Percentiles rank a stretch among this genome's conserved stretches.
Evolutionary conservation across 2,329 filamentous ascomycete species (phyloP).

Genomic region (Claviceps cyperi): DNA sequence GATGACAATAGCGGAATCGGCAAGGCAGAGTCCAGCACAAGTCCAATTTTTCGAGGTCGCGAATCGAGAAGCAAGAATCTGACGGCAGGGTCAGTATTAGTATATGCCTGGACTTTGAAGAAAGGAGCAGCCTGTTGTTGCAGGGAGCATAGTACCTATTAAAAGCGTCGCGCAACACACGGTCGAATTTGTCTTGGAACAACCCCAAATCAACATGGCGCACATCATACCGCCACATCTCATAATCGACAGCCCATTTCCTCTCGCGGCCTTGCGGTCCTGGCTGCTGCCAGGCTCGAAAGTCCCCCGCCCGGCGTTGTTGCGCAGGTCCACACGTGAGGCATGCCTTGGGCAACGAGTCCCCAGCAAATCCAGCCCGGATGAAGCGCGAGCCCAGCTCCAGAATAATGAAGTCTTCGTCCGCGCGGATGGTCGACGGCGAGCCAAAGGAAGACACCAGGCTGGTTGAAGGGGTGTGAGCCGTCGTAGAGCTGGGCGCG

Average conservation of each 20-base stretch:
- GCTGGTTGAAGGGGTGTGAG: conserved; percentile 46
- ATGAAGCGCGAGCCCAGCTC: conserved; percentile 71
- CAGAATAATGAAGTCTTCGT: conserved; percentile 74
- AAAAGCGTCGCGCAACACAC: conserved; percentile 66
- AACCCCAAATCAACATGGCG: conserved; percentile 60
- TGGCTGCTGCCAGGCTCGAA: conserved; percentile 51
- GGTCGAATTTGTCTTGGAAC: conserved; percentile 75
- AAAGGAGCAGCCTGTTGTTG: background rate
- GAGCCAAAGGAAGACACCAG: conserved; percentile 43
- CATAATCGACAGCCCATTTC: conserved; percentile 47
- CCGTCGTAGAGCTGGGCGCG: conserved; percentile 27
- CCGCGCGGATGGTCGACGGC: conserved; percentile 48
- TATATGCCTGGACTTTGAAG: background rate
- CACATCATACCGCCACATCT: conserved; percentile 71
- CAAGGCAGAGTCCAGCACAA: conserved; percentile 64
- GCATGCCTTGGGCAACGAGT: conserved; percentile 57
- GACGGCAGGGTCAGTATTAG: background rate
- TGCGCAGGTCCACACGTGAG: conserved; percentile 62
- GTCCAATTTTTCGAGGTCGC: conserved; percentile 56
- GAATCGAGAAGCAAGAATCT: conserved; percentile 58
- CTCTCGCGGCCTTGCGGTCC: conserved; percentile 27
- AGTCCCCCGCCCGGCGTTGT: conserved; percentile 67
- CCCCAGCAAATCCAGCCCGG: conserved; percentile 74
- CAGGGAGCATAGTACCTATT: conserved; percentile 41
- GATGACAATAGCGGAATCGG: conserved; percentile 67